Evolutionary conservation across 2,329 filamentous ascomycete genomes (phyloP).

Genomic region (Aspergillus sp.): DNA sequence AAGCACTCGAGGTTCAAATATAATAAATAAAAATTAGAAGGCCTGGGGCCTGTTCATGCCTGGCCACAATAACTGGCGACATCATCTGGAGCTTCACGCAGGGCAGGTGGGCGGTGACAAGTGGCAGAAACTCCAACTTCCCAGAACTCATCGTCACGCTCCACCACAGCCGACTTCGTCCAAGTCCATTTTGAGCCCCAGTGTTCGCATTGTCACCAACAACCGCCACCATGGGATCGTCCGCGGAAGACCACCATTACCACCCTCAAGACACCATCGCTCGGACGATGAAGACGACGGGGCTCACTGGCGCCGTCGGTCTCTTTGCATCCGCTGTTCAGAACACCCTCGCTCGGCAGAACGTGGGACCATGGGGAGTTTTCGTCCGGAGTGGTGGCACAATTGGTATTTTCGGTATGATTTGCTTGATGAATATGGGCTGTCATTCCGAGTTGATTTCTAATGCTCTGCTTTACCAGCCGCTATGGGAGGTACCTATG

Average conservation of each 20-base stretch:
- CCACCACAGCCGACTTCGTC: slow-evolving; percentile 23
- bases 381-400: slow-evolving; percentile 76
- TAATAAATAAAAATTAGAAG: slow-evolving; percentile 4
- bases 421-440: not conserved
- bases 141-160: slow-evolving; percentile 28
- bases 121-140: slow-evolving; percentile 27
- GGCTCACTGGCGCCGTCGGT: slow-evolving; percentile 67
- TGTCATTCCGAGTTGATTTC: not conserved
- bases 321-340: slow-evolving; percentile 74
- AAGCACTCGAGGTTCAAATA: not conserved
- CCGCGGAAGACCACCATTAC: slow-evolving; percentile 55
- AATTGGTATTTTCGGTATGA: slow-evolving; percentile 66
- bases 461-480: slow-evolving; percentile 48
- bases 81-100: slow-evolving; percentile 19
- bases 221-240: slow-evolving; percentile 49
- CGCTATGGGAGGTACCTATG: slow-evolving; percentile 71
- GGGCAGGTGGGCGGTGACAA: slow-evolving; percentile 22
- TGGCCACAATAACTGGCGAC: slow-evolving; percentile 8
- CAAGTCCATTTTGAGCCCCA: slow-evolving; percentile 25
- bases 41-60: slow-evolving; percentile 1
- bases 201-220: slow-evolving; percentile 18
- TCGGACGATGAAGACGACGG: slow-evolving; percentile 62
- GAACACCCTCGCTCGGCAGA: slow-evolving; percentile 81
- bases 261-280: slow-evolving; percentile 74
- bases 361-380: slow-evolving; percentile 77